Conservation (phyloP, 257 asterid species). For the Coffea eugenioides region DNA sequence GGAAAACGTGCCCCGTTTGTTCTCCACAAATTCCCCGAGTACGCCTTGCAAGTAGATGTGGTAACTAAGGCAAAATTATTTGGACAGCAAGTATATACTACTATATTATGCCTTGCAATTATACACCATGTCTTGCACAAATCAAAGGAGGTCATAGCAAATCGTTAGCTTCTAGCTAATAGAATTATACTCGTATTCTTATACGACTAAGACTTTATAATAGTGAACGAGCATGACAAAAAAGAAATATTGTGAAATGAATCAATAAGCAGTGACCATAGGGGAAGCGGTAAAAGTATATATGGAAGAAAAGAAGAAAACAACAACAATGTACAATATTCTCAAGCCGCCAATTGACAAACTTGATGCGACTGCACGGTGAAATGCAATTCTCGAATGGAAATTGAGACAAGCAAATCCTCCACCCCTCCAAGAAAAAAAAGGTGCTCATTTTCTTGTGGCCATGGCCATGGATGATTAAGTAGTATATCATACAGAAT, state of each 20-base stretch:
- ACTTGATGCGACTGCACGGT: neutral
- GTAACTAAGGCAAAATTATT: no score
- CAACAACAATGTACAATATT: neutral
- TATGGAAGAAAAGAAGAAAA: neutral
- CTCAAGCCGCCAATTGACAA: neutral
- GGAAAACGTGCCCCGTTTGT: constrained; percentile 3
- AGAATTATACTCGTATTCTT: neutral
- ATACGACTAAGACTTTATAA: no score
- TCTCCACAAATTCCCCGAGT: neutral
- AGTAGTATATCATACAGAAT: neutral
- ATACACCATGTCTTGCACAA: neutral
- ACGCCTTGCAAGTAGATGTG: no score
- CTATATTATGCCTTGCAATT: no score
- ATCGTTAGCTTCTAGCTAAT: neutral
- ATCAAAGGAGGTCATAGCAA: neutral
- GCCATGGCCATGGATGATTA: neutral
- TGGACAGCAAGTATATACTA: no score
- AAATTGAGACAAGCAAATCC: neutral
- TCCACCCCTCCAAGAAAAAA: neutral
- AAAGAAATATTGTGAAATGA: neutral
- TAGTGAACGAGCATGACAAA: neutral
- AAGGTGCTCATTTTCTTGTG: neutral
- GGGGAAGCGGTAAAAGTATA: neutral
- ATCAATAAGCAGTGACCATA: neutral
- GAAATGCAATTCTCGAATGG: neutral